Percentiles rank a stretch among this genome's conserved stretches.
Evolutionary conservation across 495 filamentous ascomycete species (phyloP).

Genomic region (Podospora sp.): DNA sequence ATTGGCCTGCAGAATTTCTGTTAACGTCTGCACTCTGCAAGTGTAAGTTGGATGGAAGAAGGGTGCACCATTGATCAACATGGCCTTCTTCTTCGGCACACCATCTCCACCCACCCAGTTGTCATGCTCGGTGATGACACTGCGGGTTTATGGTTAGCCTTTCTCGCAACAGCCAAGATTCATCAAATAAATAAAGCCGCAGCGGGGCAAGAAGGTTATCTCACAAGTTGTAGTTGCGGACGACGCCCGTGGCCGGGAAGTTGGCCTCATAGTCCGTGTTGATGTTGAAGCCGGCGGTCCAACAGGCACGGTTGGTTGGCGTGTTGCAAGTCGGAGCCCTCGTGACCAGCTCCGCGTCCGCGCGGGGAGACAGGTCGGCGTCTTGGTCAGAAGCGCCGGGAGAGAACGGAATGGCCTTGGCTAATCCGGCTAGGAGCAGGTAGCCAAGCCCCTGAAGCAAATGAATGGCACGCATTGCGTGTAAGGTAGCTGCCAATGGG

Average conservation of each 20-base stretch:
- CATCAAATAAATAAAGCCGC: too few relatives aligned
- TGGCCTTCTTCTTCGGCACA: conserved; percentile 14
- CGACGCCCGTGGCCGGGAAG: conserved; percentile 11
- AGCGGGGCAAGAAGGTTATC: too few relatives aligned
- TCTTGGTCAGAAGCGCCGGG: too few relatives aligned
- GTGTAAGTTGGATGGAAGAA: too few relatives aligned
- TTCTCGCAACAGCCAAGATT: too few relatives aligned
- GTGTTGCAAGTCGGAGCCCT: conserved; percentile 13
- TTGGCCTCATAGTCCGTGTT: conserved; percentile 14
- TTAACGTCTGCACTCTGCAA: background rate
- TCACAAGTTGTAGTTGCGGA: conserved; percentile 3
- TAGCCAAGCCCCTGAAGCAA: too few relatives aligned
- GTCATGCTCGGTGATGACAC: conserved; percentile 14
- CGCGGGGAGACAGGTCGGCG: too few relatives aligned
- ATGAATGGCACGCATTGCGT: too few relatives aligned
- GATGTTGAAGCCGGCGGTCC: conserved; percentile 7
- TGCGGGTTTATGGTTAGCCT: too few relatives aligned
- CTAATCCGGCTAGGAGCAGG: too few relatives aligned
- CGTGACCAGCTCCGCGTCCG: background rate
- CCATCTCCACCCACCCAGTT: conserved; percentile 10
- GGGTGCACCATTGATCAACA: conserved; percentile 13
- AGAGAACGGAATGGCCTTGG: too few relatives aligned
- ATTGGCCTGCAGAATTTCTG: background rate
- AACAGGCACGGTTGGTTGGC: conserved; percentile 9
- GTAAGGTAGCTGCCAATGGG: too few relatives aligned